A percentile compares a stretch with the other conserved stretches of the same genome.
phyloP scores from a whole-genome alignment of 2,329 filamentous ascomycete genomes.

The Xylaria digitata region DNA sequence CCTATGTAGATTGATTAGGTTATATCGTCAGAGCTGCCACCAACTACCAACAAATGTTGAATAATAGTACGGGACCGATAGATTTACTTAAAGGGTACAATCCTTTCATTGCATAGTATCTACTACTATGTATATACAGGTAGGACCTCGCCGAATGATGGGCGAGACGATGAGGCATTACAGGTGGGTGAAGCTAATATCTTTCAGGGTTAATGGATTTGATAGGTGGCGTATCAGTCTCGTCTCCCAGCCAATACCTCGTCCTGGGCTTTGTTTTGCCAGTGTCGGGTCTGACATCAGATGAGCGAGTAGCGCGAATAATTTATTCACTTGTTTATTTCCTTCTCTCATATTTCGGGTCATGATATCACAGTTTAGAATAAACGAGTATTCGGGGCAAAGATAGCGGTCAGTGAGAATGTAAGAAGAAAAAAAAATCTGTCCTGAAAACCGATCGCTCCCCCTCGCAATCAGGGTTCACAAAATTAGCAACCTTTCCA shows the following conservation, averaged over 20 bases:
- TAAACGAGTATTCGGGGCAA: background rate
- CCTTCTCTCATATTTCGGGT: background rate
- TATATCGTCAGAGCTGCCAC: background rate
- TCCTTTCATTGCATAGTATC: no score
- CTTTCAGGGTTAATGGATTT: constrained; percentile 8
- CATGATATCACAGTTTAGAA: background rate
- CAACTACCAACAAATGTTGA: background rate
- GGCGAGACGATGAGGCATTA: constrained; percentile 9
- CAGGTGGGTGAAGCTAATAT: constrained; percentile 25
- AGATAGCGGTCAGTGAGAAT: constrained; percentile 7
- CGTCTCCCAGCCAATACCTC: constrained; percentile 8
- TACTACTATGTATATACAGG: no score
- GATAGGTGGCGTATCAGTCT: background rate
- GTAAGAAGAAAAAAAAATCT: background rate
- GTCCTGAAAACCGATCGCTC: background rate
- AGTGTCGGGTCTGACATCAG: constrained; percentile 29
- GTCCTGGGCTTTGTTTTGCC: constrained; percentile 4
- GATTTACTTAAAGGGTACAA: background rate
- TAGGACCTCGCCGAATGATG: background rate
- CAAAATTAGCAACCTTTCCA: constrained; percentile 28
- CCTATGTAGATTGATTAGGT: constrained; percentile 1
- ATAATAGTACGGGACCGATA: background rate
- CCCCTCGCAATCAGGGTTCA: constrained; percentile 20
- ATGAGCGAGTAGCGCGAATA: constrained; percentile 8
- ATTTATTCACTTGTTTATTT: background rate